A percentile compares a stretch with the other conserved stretches of the same genome.
Evolutionary conservation across 345 rosid species (phyloP).

Genomic region (Populus tremula): DNA sequence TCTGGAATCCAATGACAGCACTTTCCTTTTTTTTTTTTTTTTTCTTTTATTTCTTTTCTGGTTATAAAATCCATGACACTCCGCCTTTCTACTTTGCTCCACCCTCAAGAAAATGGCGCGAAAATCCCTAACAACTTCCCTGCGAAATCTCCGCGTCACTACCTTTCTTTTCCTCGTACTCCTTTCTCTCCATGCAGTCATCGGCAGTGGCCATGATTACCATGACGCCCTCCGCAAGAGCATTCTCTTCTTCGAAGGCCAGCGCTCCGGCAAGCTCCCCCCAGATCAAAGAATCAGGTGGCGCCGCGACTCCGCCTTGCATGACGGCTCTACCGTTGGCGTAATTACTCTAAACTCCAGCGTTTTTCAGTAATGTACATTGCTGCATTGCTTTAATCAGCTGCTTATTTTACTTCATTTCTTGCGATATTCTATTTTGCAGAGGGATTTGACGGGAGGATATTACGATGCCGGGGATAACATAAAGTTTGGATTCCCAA

Average conservation of each 20-base stretch:
- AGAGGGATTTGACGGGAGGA: constrained; percentile 35
- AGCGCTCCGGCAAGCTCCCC: constrained; percentile 28
- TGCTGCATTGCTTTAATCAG: background rate
- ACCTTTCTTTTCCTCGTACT: constrained; percentile 32
- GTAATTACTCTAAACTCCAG: background rate
- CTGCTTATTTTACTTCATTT: background rate
- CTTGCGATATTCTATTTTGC: background rate
- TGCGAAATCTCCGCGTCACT: constrained; percentile 28
- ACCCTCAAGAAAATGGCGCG: constrained; percentile 60
- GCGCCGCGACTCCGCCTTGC: constrained; percentile 35
- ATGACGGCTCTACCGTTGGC: constrained; percentile 29
- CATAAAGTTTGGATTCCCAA: constrained; percentile 37
- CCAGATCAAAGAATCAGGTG: constrained; percentile 30
- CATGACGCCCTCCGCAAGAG: constrained; percentile 32
- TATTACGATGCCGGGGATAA: constrained; percentile 39
- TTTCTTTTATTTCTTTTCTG: background rate
- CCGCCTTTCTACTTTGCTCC: constrained; percentile 6
- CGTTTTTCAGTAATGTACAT: background rate
- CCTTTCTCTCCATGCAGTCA: constrained; percentile 16
- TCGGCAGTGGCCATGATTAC: constrained; percentile 34
- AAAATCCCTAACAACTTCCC: constrained; percentile 28
- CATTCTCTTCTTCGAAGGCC: constrained; percentile 29
- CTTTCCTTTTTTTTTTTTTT: constrained; percentile 13
- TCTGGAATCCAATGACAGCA: constrained; percentile 68
- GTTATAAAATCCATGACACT: constrained; percentile 43